phyloP scores from a whole-genome alignment of 768 basidiomycete species.

The Bullera alba region DNA sequence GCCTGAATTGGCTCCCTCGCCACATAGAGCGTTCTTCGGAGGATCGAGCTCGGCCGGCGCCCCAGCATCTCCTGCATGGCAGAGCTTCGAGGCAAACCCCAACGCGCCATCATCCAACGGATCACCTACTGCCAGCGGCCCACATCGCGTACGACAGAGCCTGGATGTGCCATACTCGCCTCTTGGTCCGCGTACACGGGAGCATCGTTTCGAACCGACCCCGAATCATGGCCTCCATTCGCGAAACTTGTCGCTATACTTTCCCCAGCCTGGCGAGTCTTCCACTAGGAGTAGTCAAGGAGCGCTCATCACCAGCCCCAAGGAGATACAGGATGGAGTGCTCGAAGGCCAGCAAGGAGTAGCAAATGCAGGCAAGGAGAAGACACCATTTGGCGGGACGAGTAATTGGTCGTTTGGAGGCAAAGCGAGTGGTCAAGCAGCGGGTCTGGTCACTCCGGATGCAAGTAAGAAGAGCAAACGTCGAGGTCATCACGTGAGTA shows the following conservation, averaged over 20 bases:
- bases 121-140: neutral
- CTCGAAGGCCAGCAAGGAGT: constrained; percentile 1
- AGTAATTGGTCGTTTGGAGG: constrained; percentile 47
- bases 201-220: constrained; percentile 23
- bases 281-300: constrained; percentile 48
- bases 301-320: neutral
- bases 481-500: constrained; percentile 44
- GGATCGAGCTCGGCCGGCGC: neutral
- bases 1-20: constrained; percentile 10
- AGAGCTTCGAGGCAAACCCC: constrained; percentile 7
- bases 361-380: constrained; percentile 51
- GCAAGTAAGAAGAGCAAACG: constrained; percentile 31
- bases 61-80: constrained; percentile 22
- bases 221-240: constrained; percentile 59
- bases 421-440: neutral
- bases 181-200: constrained; percentile 1
- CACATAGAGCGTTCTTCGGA: constrained; percentile 9
- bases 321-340: constrained; percentile 40
- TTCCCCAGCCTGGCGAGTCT: constrained; percentile 67
- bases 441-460: constrained; percentile 11
- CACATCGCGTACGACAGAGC: constrained; percentile 5
- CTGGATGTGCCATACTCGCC: constrained; percentile 7
- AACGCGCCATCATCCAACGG: constrained; percentile 1
- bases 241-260: constrained; percentile 83
- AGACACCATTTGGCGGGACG: constrained; percentile 64